Percentiles rank a stretch among this genome's conserved stretches.
Conservation (phyloP, 2,329 filamentous ascomycete species). For the Biscogniauxia mediterranea region DNA sequence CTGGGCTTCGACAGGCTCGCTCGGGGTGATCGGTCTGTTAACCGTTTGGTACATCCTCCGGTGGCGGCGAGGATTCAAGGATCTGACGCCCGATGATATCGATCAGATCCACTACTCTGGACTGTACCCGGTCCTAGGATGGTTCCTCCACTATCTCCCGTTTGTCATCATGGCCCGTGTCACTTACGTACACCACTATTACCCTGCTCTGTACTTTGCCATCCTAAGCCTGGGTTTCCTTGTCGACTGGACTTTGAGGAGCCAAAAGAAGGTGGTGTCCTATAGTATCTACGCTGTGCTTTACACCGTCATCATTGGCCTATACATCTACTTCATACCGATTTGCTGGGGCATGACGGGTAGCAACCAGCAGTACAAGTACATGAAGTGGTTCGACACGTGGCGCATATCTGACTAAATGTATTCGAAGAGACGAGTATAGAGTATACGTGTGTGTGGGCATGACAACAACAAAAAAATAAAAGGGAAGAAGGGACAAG, state of each 20-base stretch:
- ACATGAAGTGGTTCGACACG: constrained; percentile 88
- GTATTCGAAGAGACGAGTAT: not conserved
- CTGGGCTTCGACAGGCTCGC: constrained; percentile 83
- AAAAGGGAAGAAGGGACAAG: not conserved
- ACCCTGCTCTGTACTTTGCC: constrained; percentile 95
- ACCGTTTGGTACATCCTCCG: constrained; percentile 83
- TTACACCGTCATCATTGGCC: constrained; percentile 71
- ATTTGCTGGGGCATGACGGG: constrained; percentile 97
- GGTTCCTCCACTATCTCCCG: constrained; percentile 94
- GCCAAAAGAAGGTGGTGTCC: constrained; percentile 61
- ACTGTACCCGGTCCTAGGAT: constrained; percentile 86
- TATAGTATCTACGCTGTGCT: constrained; percentile 69
- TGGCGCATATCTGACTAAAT: constrained; percentile 77
- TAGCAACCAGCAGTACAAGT: constrained; percentile 75
- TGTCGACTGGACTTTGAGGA: constrained; percentile 76
- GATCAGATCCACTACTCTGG: constrained; percentile 94
- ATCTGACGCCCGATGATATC: constrained; percentile 76
- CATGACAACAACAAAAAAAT: not conserved
- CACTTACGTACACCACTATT: constrained; percentile 99
- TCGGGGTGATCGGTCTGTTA: constrained; percentile 70
- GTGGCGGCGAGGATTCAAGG: constrained; percentile 92
- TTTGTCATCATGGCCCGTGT: constrained; percentile 98
- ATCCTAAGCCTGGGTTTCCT: constrained; percentile 88
- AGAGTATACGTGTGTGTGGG: not conserved
- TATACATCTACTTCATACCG: constrained; percentile 88